phyloP scores from a whole-genome alignment of 345 rosid species.

The Durio zibethinus region DNA sequence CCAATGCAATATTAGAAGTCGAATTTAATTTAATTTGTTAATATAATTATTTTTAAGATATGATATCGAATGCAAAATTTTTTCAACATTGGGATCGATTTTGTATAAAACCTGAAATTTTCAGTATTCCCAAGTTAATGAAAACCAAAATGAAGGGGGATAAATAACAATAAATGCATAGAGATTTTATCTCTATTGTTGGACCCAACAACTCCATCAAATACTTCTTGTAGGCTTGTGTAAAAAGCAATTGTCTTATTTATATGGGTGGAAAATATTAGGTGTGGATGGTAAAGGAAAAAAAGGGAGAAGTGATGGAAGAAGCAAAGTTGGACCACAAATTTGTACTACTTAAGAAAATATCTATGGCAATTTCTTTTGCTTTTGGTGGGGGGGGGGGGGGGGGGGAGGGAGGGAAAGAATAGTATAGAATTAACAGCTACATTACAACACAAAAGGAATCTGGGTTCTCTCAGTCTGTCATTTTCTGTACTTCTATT shows the following conservation, averaged over 20 bases:
- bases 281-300: background rate
- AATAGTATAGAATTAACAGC: constrained; percentile 1
- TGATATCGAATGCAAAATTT: no score
- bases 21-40: no score
- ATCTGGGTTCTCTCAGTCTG: constrained; percentile 4
- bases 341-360: background rate
- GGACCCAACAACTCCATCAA: background rate
- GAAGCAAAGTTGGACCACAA: constrained; percentile 8
- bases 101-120: no score
- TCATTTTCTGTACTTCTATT: background rate
- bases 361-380: background rate
- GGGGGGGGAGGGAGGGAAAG: background rate
- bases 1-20: no score
- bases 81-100: no score
- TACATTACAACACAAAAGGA: constrained; percentile 4
- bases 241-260: no score
- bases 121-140: background rate
- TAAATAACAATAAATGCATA: background rate
- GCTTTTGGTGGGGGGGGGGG: background rate
- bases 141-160: background rate
- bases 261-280: background rate
- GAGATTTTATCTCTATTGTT: background rate
- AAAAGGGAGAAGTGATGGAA: background rate
- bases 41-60: no score
- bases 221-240: background rate